Conservation (phyloP, 805 yeast genomes). For the Candida qinlingensis region DNA sequence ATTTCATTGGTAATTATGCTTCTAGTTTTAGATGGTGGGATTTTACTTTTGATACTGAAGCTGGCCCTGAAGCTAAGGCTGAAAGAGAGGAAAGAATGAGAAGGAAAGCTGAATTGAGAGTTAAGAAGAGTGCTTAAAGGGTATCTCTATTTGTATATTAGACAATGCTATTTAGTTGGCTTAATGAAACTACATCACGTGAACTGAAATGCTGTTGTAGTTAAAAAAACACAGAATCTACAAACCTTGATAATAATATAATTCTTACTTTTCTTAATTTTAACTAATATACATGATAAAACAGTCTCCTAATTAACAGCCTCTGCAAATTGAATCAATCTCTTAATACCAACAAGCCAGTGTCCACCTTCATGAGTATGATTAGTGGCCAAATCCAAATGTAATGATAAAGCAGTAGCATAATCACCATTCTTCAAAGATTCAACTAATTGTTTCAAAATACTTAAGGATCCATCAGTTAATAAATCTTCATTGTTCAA, state of each 20-base stretch:
- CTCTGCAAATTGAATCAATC: conserved; percentile 73
- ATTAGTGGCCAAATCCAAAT: conserved; percentile 55
- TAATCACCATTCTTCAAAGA: conserved; percentile 52
- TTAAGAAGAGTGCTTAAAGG: conserved; percentile 7
- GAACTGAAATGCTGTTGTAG: no score
- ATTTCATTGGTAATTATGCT: conserved; percentile 92
- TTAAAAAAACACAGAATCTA: no score
- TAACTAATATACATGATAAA: background rate
- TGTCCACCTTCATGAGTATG: conserved; percentile 73
- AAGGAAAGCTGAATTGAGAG: conserved; percentile 20
- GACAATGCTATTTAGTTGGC: background rate
- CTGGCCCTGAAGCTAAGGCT: conserved; percentile 74
- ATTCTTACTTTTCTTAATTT: background rate
- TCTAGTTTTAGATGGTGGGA: conserved; percentile 98
- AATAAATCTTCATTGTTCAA: conserved; percentile 68
- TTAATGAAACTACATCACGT: no score
- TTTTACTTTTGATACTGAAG: conserved; percentile 79
- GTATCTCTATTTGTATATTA: background rate
- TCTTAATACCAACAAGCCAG: conserved; percentile 90
- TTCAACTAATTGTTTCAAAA: conserved; percentile 45
- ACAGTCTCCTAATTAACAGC: conserved; percentile 8
- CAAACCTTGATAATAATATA: background rate
- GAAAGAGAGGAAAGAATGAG: conserved; percentile 64
- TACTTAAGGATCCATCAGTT: conserved; percentile 47
- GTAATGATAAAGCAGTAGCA: conserved; percentile 50